Conservation (phyloP, 345 rosid species). For the Arabidopsis arenosa region DNA sequence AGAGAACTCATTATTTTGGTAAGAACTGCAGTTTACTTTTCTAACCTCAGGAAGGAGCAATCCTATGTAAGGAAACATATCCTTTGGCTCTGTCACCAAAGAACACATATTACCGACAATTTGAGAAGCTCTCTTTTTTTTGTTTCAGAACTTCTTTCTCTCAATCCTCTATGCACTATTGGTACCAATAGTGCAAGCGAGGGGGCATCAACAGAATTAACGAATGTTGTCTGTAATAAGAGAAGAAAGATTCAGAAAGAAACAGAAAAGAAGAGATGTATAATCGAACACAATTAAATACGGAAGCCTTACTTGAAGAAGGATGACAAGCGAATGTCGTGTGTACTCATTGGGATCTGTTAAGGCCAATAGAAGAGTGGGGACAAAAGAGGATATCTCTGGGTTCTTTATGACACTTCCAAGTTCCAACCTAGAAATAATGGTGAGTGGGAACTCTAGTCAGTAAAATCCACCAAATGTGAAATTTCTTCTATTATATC, state of each 20-base stretch:
- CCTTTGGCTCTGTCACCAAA: slow-evolving; percentile 94
- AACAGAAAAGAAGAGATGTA: background rate
- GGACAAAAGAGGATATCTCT: slow-evolving; percentile 95
- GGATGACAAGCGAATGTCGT: slow-evolving; percentile 92
- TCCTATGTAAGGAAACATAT: slow-evolving; percentile 97
- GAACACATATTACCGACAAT: slow-evolving; percentile 99
- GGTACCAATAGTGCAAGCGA: slow-evolving; percentile 97
- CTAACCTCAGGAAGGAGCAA: slow-evolving; percentile 98
- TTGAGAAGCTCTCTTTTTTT: slow-evolving; percentile 96
- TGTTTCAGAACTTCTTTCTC: slow-evolving; percentile 96
- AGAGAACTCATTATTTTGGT: too few relatives aligned
- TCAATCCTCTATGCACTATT: slow-evolving; percentile 94
- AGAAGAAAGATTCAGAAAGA: too few relatives aligned
- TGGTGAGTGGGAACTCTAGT: slow-evolving; percentile 22
- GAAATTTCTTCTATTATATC: slow-evolving; percentile 8
- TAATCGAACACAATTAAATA: slow-evolving; percentile 20
- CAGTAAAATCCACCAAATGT: slow-evolving; percentile 19
- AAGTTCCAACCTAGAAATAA: slow-evolving; percentile 64
- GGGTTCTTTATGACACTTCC: slow-evolving; percentile 99
- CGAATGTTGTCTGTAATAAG: slow-evolving; percentile 83
- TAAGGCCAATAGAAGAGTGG: slow-evolving; percentile 91
- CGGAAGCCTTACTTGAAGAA: slow-evolving; percentile 76
- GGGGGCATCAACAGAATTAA: slow-evolving; percentile 95
- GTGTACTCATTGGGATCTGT: slow-evolving; percentile 95
- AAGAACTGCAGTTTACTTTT: slow-evolving; percentile 75